Base-by-base conservation (phyloP, 495 filamentous ascomycete species). In the Xylaria scruposa region DNA sequence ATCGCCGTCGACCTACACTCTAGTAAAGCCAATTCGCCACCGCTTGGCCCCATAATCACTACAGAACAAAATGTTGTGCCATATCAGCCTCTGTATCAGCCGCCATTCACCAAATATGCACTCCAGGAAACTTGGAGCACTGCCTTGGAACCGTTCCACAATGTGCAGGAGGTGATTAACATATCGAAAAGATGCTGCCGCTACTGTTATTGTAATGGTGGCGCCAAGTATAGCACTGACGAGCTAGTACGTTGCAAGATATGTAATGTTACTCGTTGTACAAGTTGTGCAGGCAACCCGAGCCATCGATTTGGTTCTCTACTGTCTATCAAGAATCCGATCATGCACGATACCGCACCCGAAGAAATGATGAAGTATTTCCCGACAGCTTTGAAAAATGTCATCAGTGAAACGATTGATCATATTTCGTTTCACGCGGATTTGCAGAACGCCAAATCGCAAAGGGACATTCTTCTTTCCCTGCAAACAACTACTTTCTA, bases 281-380 rank as follows among this genome's bases (percentile, higher is more conserved):
- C 42, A 29, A 78, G 73, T 46, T 85, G 83, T 66, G 60, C 72
- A 26, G 78, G 82, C 2, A 83, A 83, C 47, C 82, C 83, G 0
- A 17, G 12, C 7, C 83, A 85, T 58, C 26, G 67, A 1, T 80
- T 81, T 21, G 38, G 29, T 12, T 10, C 29, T 0, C 49, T 33
- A 0, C 1, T 26, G 51, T 21, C 61, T 42, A 29, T 71, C 7
- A 7, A 66, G 12, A 15, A 59, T 8, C 61, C 70, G 21, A 67
- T 71, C 33, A 67, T 67, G 70, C 67, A 65, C n/a, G 70, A 71
- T 42, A 60, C 42, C 0, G 53, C 29, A 31, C 61, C 70, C 51
- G 26, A 9, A 59, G 70, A 58, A 33, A 47, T 71, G 26, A 77
- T 79, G 75, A 21, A 33, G 1, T 68, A 36, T 44, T 75, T 79